Percentiles rank a stretch among this genome's conserved stretches.
Conservation (phyloP, 2,329 filamentous ascomycete genomes). For the Neoascochyta sp. region DNA sequence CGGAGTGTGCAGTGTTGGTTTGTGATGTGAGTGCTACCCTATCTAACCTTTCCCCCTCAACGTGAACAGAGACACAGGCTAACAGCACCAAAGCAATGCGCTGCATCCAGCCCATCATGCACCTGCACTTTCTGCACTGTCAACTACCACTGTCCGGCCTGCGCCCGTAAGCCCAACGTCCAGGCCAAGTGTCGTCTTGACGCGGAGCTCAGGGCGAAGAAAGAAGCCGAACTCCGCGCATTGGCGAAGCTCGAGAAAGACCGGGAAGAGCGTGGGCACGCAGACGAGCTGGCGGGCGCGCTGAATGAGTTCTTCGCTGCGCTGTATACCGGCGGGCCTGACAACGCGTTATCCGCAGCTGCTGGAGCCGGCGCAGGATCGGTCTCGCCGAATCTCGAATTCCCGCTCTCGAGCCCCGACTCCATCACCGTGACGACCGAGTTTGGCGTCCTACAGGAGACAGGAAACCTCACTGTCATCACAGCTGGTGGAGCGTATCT, state of each 20-base stretch:
- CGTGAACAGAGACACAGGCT: conserved; percentile 9
- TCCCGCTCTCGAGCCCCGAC: conserved; percentile 28
- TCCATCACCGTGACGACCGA: conserved; percentile 35
- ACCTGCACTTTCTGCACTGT: conserved; percentile 39
- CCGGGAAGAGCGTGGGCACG: conserved; percentile 31
- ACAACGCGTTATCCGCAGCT: not conserved
- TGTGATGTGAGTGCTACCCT: conserved; percentile 39
- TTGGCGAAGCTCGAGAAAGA: conserved; percentile 31
- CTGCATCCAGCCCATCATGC: conserved; percentile 29
- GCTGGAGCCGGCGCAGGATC: conserved; percentile 2
- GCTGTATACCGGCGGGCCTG: conserved; percentile 16
- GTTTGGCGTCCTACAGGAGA: conserved; percentile 33
- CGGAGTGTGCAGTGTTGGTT: conserved; percentile 39
- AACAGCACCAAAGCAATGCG: conserved; percentile 27
- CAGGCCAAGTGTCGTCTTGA: conserved; percentile 36
- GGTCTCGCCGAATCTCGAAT: too few relatives aligned
- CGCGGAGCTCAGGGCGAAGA: conserved; percentile 32
- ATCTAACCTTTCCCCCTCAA: too few relatives aligned
- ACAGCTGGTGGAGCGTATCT: conserved; percentile 19
- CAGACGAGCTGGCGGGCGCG: conserved; percentile 35
- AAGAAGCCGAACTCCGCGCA: conserved; percentile 28
- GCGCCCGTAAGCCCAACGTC: conserved; percentile 32
- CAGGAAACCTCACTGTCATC: conserved; percentile 28
- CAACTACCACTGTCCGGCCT: conserved; percentile 41
- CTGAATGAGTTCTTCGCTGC: conserved; percentile 35